These are phyloP conservation scores for Phalaenopsis hybrid DNA, from an alignment of 116 monocot genomes.

Conservation along the genomic window DNA sequence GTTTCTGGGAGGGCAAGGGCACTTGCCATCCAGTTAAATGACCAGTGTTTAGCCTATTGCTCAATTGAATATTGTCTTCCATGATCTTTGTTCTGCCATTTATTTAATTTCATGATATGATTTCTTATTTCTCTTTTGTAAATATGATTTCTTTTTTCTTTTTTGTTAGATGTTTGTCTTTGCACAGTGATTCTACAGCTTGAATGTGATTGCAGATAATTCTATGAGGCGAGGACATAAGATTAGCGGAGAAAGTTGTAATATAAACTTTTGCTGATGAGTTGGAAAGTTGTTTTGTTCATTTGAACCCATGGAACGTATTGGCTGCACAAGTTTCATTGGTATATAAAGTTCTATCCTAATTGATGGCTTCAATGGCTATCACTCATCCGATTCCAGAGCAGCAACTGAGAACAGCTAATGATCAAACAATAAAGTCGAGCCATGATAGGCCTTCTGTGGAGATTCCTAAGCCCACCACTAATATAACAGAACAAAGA, in stretches of 20 bases:
- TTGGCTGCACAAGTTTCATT: neutral
- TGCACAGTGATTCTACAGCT: neutral
- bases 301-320: slow-evolving; percentile 2
- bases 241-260: neutral
- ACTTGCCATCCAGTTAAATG: neutral
- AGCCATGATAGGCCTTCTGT: slow-evolving; percentile 5
- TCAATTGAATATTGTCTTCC: neutral
- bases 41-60: neutral
- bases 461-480: slow-evolving; percentile 15
- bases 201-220: slow-evolving; percentile 4
- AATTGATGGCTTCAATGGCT: slow-evolving; percentile 19
- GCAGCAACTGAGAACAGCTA: slow-evolving; percentile 13
- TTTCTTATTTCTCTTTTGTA: neutral
- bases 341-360: slow-evolving; percentile 6
- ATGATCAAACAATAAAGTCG: slow-evolving; percentile 10
- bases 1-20: neutral
- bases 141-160: neutral
- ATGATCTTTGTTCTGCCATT: neutral
- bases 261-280: neutral
- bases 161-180: neutral
- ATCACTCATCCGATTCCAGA: slow-evolving; percentile 16
- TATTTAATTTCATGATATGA: neutral
- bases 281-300: slow-evolving; percentile 2
- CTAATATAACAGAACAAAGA: slow-evolving; percentile 9
- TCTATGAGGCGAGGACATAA: neutral